Conservation (phyloP, 345 rosid genomes). For the Bruguiera sexangula region DNA sequence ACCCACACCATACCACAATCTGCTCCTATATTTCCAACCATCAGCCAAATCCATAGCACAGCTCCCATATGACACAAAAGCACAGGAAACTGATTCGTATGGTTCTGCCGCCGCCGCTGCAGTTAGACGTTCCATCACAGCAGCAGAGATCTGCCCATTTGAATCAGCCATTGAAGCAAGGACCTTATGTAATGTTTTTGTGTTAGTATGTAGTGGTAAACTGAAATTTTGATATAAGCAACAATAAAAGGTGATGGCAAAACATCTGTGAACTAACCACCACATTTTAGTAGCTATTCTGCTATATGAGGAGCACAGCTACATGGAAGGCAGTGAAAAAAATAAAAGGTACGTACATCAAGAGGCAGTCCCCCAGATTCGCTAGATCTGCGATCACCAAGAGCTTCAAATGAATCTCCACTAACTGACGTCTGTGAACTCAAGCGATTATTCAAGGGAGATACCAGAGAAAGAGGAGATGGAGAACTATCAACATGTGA, state of each 20-base stretch:
- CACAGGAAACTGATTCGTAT: constrained; percentile 92
- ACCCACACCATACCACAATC: constrained; percentile 95
- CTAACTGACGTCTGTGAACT: constrained; percentile 38
- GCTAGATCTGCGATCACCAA: constrained; percentile 58
- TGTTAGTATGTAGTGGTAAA: constrained; percentile 19
- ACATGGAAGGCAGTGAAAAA: neutral
- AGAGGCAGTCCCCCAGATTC: constrained; percentile 71
- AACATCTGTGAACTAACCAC: constrained; percentile 10
- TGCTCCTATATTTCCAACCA: constrained; percentile 98
- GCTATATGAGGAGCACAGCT: neutral
- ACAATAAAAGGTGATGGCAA: constrained; percentile 14
- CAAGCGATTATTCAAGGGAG: constrained; percentile 48
- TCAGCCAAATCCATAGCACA: constrained; percentile 87
- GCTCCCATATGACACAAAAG: constrained; percentile 98
- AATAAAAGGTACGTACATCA: constrained; percentile 59
- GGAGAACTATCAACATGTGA: constrained; percentile 53
- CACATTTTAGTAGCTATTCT: neutral
- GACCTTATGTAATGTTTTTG: constrained; percentile 46
- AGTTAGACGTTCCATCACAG: constrained; percentile 90
- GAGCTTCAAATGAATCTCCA: constrained; percentile 53
- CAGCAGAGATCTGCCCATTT: constrained; percentile 85
- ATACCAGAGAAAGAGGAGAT: constrained; percentile 72
- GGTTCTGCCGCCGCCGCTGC: constrained; percentile 99
- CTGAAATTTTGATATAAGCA: neutral
- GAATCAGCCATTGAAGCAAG: constrained; percentile 99